Conservation (phyloP, 73 alveolate genomes). For the Stentor roeselii region DNA sequence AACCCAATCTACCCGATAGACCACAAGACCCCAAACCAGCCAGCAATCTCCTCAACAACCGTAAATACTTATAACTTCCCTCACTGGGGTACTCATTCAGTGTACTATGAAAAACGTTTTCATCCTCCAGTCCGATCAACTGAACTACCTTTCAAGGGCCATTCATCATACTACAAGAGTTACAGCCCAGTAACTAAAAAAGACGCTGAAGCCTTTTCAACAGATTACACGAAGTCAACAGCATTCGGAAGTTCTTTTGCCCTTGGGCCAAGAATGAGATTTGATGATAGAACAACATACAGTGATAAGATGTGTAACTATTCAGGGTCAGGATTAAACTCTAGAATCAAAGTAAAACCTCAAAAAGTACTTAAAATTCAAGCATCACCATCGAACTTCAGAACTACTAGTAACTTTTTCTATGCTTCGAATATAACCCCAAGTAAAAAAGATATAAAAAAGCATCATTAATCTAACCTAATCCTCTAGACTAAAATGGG, state of each 20-base stretch:
- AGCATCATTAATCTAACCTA: no score
- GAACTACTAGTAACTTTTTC: neutral
- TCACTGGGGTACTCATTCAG: neutral
- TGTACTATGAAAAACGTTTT: constrained; percentile 3
- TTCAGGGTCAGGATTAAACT: neutral
- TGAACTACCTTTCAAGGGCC: constrained; percentile 7
- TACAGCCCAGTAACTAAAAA: neutral
- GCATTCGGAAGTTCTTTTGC: neutral
- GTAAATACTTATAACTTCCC: neutral
- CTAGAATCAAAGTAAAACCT: constrained; percentile 15
- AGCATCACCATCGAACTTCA: neutral
- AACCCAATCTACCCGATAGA: neutral
- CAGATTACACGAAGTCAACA: neutral
- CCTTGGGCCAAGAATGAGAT: neutral
- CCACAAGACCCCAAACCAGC: neutral
- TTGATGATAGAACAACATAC: constrained; percentile 9
- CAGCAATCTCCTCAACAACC: neutral
- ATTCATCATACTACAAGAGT: neutral
- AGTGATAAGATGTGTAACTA: neutral
- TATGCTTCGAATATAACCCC: constrained; percentile 4
- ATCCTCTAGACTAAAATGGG: no score
- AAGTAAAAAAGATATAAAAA: no score
- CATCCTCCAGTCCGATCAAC: neutral
- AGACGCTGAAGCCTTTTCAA: neutral
- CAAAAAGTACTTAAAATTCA: neutral